phyloP scores from a whole-genome alignment of 306 rosid species.

The Cucurbita pepo region DNA sequence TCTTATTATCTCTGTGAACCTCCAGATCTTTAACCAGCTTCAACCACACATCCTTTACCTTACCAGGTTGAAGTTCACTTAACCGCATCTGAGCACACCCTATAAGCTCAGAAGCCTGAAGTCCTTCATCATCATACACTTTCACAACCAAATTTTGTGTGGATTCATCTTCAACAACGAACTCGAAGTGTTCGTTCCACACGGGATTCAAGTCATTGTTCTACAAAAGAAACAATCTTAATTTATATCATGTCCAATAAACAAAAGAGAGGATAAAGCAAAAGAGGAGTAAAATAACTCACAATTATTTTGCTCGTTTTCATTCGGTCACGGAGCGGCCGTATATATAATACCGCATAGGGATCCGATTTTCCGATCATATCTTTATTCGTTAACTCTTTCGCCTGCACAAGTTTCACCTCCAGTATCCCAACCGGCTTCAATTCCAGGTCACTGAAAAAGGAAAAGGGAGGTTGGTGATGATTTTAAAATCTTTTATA shows the following conservation, averaged over 20 bases:
- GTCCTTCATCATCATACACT: slow-evolving; percentile 61
- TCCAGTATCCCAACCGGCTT: slow-evolving; percentile 86
- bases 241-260: slow-evolving; percentile 8
- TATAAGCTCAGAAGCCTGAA: slow-evolving; percentile 63
- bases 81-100: slow-evolving; percentile 54
- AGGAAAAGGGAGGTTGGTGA: not conserved
- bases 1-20: slow-evolving; percentile 69
- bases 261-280: not conserved
- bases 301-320: slow-evolving; percentile 89
- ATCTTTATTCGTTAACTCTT: slow-evolving; percentile 86
- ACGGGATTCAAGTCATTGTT: slow-evolving; percentile 88
- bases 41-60: slow-evolving; percentile 91
- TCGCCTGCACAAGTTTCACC: slow-evolving; percentile 97
- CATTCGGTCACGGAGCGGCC: slow-evolving; percentile 70
- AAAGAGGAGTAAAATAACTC: slow-evolving; percentile 10
- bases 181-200: slow-evolving; percentile 95
- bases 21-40: slow-evolving; percentile 94
- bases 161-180: slow-evolving; percentile 70
- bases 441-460: slow-evolving; percentile 74
- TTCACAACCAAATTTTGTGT: slow-evolving; percentile 76
- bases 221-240: slow-evolving; percentile 23
- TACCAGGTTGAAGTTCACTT: slow-evolving; percentile 78
- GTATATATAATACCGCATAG: slow-evolving; percentile 53
- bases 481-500: too few relatives aligned
- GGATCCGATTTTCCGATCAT: slow-evolving; percentile 93